phyloP scores from a whole-genome alignment of 2,329 filamentous ascomycete species.

The Penicillium sp. region DNA sequence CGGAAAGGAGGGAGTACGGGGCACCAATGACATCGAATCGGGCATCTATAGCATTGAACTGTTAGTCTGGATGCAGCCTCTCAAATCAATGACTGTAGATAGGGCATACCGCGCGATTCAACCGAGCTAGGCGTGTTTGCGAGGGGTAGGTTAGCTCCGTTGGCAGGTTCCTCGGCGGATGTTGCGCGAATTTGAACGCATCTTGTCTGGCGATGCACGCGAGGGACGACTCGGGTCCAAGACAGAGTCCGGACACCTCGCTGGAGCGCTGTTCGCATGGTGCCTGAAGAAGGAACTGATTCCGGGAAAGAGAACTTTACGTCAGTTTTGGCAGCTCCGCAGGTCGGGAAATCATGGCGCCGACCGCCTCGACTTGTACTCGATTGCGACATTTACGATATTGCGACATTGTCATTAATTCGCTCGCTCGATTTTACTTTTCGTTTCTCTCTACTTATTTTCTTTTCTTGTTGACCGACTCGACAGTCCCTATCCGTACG shows the following conservation, averaged over 20 bases:
- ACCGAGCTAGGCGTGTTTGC: slow-evolving; percentile 37
- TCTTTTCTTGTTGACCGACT: not conserved
- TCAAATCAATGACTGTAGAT: not conserved
- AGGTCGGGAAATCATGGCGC: slow-evolving; percentile 23
- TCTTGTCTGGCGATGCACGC: slow-evolving; percentile 30
- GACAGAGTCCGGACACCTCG: slow-evolving; percentile 33
- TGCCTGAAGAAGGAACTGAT: slow-evolving; percentile 17
- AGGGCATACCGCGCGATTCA: slow-evolving; percentile 39
- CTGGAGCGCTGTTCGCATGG: slow-evolving; percentile 37
- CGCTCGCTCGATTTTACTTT: slow-evolving; percentile 1
- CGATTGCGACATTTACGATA: slow-evolving; percentile 25
- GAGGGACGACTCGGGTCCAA: slow-evolving; percentile 31
- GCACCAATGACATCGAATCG: slow-evolving; percentile 89
- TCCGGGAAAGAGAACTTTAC: slow-evolving; percentile 17
- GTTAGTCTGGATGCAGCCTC: slow-evolving; percentile 12
- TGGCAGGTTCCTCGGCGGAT: slow-evolving; percentile 37
- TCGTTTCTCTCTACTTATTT: not conserved
- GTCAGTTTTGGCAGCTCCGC: slow-evolving; percentile 20
- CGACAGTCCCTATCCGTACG: not conserved
- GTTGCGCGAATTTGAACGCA: slow-evolving; percentile 44
- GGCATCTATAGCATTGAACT: slow-evolving; percentile 59
- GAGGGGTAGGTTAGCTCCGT: slow-evolving; percentile 36
- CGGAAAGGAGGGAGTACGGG: slow-evolving; percentile 88
- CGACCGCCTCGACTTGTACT: slow-evolving; percentile 14
- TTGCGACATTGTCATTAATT: slow-evolving; percentile 1